Percentiles rank a stretch among this genome's conserved stretches.
phyloP scores from a whole-genome alignment of 306 rosid species.

The Lathyrus oleraceus region DNA sequence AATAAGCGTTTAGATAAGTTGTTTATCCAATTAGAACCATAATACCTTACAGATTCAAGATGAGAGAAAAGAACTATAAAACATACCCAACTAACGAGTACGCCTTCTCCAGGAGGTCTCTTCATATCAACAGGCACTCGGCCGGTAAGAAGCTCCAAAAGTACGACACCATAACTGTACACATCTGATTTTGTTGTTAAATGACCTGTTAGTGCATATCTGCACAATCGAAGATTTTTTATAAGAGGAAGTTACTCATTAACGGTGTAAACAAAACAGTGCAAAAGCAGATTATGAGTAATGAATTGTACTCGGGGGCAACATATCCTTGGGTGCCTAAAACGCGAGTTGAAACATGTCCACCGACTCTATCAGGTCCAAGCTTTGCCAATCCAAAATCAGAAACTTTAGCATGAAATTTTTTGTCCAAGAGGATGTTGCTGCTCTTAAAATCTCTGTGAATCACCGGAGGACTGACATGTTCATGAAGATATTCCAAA shows the following conservation, averaged over 20 bases:
- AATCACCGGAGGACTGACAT: constrained; percentile 84
- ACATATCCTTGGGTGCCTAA: constrained; percentile 96
- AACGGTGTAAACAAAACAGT: constrained; percentile 8
- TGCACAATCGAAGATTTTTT: constrained; percentile 44
- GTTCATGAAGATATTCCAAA: constrained; percentile 93
- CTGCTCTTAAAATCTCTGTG: constrained; percentile 98
- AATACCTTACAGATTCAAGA: not conserved
- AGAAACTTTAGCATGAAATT: constrained; percentile 85
- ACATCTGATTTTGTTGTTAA: constrained; percentile 95
- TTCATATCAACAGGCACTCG: constrained; percentile 96
- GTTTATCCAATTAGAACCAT: not conserved
- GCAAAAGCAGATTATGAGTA: constrained; percentile 27
- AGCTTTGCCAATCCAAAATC: constrained; percentile 95
- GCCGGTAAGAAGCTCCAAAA: constrained; percentile 89
- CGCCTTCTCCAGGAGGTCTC: constrained; percentile 86
- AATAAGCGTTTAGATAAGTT: not conserved
- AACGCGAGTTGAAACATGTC: constrained; percentile 91
- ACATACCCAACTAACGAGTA: constrained; percentile 92
- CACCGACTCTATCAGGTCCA: constrained; percentile 92
- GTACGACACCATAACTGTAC: constrained; percentile 89
- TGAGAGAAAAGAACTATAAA: constrained; percentile 20
- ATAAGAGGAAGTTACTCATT: not conserved
- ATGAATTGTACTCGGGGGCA: constrained; percentile 77
- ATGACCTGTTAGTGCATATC: constrained; percentile 96
- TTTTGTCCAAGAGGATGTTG: constrained; percentile 82